Evolutionary conservation across 208 protist genomes (phyloP).

Genomic region (Acanthamoeba quina): DNA sequence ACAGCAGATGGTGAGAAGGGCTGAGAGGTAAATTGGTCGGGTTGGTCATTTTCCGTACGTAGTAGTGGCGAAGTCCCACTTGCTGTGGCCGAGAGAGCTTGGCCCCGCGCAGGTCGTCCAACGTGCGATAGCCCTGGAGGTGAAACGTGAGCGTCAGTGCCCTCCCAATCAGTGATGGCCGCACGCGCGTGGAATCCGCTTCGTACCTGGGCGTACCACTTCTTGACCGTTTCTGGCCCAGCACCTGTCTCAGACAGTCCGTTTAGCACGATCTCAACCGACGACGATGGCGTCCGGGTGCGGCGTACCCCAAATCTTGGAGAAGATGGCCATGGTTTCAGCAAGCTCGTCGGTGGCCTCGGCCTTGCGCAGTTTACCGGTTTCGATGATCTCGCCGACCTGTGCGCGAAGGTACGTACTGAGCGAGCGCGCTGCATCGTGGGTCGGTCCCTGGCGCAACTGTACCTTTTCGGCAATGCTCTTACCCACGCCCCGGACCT

Average conservation of each 20-base stretch:
- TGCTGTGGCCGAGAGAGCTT: constrained; percentile 40
- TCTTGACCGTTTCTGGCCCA: constrained; percentile 49
- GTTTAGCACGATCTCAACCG: background rate
- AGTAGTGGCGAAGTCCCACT: constrained; percentile 38
- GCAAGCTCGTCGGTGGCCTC: constrained; percentile 52
- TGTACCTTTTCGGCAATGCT: constrained; percentile 52
- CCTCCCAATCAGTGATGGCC: background rate
- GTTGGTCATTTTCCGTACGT: background rate
- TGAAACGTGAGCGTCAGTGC: background rate
- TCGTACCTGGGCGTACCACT: constrained; percentile 61
- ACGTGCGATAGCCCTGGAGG: constrained; percentile 15
- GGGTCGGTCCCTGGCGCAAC: too few species aligned
- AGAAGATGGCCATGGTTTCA: constrained; percentile 43
- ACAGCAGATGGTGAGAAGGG: too few species aligned
- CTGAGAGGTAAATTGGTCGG: background rate
- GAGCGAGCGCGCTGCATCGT: too few species aligned
- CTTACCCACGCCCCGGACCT: background rate
- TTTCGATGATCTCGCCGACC: constrained; percentile 65
- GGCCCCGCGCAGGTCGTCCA: constrained; percentile 25
- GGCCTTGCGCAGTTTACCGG: constrained; percentile 45
- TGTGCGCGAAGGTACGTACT: background rate
- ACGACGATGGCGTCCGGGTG: background rate
- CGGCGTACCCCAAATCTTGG: constrained; percentile 68
- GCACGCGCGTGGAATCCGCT: too few species aligned
- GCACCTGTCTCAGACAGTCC: background rate